These are phyloP conservation scores for Globisporangium yorkense DNA, from an alignment of 352 stramenopile species.

Conservation along the genomic window DNA sequence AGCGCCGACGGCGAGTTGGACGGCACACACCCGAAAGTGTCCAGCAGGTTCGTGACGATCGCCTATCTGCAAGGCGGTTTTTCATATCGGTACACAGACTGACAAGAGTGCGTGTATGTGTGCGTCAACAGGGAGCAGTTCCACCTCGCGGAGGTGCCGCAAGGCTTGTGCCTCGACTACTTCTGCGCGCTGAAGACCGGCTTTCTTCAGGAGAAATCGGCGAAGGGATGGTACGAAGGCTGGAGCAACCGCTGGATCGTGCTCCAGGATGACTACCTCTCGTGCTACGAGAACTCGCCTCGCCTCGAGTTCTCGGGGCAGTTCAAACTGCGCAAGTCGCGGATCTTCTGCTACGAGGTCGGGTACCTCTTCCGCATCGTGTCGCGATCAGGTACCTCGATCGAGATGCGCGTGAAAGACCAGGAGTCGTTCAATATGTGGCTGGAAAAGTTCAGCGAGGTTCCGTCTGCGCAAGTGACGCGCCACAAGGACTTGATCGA, in stretches of 20 bases:
- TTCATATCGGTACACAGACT: neutral
- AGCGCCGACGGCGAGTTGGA: slow-evolving; percentile 5
- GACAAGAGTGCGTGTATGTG: neutral
- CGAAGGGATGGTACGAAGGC: slow-evolving; percentile 79
- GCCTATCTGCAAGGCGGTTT: neutral
- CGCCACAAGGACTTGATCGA: slow-evolving; percentile 73
- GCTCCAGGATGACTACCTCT: slow-evolving; percentile 65
- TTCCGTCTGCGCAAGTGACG: slow-evolving; percentile 52
- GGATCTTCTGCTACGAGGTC: slow-evolving; percentile 64
- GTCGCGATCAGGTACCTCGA: slow-evolving; percentile 50
- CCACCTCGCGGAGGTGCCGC: slow-evolving; percentile 44
- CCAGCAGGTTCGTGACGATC: slow-evolving; percentile 2
- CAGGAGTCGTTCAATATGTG: slow-evolving; percentile 71
- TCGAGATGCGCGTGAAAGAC: slow-evolving; percentile 80
- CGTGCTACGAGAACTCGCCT: slow-evolving; percentile 78
- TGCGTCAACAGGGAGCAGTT: slow-evolving; percentile 11
- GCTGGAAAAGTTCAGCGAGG: slow-evolving; percentile 53
- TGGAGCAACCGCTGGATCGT: slow-evolving; percentile 81
- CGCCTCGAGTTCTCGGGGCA: slow-evolving; percentile 66
- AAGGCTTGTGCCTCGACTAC: slow-evolving; percentile 65
- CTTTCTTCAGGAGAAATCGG: slow-evolving; percentile 65
- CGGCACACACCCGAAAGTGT: neutral
- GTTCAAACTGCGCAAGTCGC: slow-evolving; percentile 61
- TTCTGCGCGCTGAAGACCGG: slow-evolving; percentile 74
- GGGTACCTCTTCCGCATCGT: slow-evolving; percentile 77